phyloP scores from a whole-genome alignment of 768 basidiomycete genomes.

The Naganishia friedmannii region DNA sequence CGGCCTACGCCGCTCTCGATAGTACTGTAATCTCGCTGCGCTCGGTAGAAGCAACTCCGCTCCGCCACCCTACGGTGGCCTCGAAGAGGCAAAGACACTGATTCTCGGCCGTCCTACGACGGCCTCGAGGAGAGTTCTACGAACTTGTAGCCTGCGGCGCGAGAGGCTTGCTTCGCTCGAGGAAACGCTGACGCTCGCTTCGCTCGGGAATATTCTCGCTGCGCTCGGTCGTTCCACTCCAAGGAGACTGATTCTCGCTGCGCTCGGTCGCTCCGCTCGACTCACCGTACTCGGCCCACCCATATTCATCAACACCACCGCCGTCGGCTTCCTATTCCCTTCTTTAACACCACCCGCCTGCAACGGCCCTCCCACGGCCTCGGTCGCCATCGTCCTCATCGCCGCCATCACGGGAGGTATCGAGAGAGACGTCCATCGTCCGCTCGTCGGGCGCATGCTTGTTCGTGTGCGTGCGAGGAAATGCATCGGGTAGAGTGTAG shows the following conservation, averaged over 20 bases:
- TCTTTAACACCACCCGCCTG: not conserved
- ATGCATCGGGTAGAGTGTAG: too few species aligned
- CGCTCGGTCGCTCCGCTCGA: not conserved
- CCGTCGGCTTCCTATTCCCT: slow-evolving; percentile 44
- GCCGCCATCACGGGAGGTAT: too few species aligned
- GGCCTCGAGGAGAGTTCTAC: not conserved
- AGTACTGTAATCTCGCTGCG: not conserved
- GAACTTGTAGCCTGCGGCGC: too few species aligned
- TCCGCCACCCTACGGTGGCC: not conserved
- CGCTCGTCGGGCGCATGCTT: too few species aligned
- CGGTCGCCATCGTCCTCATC: too few species aligned
- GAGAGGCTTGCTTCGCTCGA: not conserved
- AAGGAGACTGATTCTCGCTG: slow-evolving; percentile 2
- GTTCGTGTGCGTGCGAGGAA: too few species aligned
- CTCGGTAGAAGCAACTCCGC: not conserved
- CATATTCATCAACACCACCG: slow-evolving; percentile 98
- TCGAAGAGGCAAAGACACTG: not conserved
- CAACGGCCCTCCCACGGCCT: too few species aligned
- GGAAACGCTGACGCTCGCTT: not conserved
- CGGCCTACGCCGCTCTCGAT: not conserved
- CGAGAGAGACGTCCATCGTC: too few species aligned
- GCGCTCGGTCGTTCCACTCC: too few species aligned
- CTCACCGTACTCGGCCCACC: slow-evolving; percentile 88
- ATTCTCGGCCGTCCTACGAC: not conserved
- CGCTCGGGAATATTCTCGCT: not conserved